Evolutionary conservation across 108 stramenopile genomes (phyloP).

Genomic region (Nannochloropsis gaditana): DNA sequence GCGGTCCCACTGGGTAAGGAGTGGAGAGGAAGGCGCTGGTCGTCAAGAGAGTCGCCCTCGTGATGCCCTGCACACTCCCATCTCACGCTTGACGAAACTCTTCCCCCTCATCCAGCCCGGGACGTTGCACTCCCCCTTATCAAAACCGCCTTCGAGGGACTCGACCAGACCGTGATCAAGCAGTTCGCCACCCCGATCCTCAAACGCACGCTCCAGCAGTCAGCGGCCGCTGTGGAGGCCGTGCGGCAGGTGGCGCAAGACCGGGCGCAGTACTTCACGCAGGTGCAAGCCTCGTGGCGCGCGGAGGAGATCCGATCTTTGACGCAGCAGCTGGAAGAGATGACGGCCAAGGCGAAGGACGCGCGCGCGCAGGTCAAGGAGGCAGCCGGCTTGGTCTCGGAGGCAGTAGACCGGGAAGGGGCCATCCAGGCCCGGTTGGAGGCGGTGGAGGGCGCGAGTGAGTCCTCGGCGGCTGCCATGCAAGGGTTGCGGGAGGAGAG

Average conservation of each 20-base stretch:
- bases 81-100: background rate
- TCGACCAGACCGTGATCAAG: background rate
- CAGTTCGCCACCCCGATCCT: background rate
- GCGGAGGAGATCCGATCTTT: background rate
- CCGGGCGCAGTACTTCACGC: constrained; percentile 1
- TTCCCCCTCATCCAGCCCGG: background rate
- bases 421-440: background rate
- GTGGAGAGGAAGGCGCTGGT: background rate
- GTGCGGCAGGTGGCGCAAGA: background rate
- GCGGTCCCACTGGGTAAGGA: constrained; percentile 5
- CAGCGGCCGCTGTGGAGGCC: background rate
- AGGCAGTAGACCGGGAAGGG: background rate
- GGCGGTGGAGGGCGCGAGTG: background rate
- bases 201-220: background rate
- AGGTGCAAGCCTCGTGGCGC: constrained; percentile 1
- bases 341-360: background rate
- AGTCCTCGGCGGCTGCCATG: background rate
- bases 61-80: too few species aligned
- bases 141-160: background rate
- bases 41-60: background rate
- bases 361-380: background rate
- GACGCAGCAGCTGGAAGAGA: background rate
- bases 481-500: background rate
- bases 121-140: background rate
- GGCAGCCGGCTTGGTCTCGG: background rate